Evolutionary conservation across 768 basidiomycete genomes (phyloP), one percentile per base, ranked within the genome.

Genomic region (Fistulinella prunicolor): DNA sequence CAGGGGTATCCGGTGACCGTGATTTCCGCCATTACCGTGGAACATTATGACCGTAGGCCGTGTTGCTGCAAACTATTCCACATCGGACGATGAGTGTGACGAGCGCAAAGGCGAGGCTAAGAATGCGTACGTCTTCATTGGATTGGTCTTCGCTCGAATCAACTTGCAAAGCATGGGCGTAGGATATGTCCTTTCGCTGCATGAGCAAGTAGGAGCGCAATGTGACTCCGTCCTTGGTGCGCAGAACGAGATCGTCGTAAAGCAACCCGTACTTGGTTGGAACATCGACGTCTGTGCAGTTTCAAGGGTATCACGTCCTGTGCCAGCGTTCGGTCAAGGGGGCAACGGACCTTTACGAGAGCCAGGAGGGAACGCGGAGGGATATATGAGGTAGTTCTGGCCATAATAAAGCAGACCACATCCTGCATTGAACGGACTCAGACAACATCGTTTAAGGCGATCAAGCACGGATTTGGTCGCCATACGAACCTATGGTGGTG

Each of bases 11-110:
- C 95, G 80, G 61, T 98, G 95, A 1, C 95, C 94, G 32, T 83
- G 74, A 56, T 91, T 92, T 13, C 89, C 89, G 0, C 83, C 88
- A 58, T 90, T 90, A 7, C 95, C 95, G 57, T 97, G 94, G 47
- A 96, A 92, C 83, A 97, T 89, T 42, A 98, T 66, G 2, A 98
- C 75, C 0, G 93, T 96, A 2, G 95, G 95, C 14, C 93, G 75
- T 37, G 63, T 65, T 0, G 71, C 62, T 14, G 74, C 71, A 51
- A 74, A 75, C 76, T 76, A 40, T 20, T 2, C 16, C 21, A 20
- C 2, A 16, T 21, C 1, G 0, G 24, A 16, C 9, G 34, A 19
- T 43, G 12, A 48, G 41, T 19, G n/a, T n/a, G n/a, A 39, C 23
- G 22, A 26, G 24, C 13, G n/a, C 13, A 14, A 26, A 41, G 5